A percentile compares a stretch with the other conserved stretches of the same genome.
Evolutionary conservation across 345 rosid species (phyloP).

Genomic region (Gossypium ekmanianum): DNA sequence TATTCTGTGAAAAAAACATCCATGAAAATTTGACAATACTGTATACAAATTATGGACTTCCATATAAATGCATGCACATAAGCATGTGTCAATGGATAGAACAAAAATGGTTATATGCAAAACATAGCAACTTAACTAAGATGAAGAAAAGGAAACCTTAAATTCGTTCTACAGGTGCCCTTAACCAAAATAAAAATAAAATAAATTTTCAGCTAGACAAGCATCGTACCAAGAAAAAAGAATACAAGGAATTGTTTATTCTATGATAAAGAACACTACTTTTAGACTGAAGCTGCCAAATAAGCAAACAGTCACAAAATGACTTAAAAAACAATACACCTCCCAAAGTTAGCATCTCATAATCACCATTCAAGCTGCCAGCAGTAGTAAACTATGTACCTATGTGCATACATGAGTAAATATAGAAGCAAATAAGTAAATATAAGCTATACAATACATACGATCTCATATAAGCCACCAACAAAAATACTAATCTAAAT

Average conservation of each 20-base stretch:
- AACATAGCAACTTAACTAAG: constrained; percentile 38
- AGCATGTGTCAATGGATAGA: neutral
- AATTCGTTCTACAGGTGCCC: constrained; percentile 24
- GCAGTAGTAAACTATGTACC: neutral
- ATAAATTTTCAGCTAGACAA: too few relatives aligned
- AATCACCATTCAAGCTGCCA: neutral
- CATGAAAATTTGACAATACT: neutral
- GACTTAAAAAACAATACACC: neutral
- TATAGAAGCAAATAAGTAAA: too few relatives aligned
- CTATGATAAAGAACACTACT: constrained; percentile 14
- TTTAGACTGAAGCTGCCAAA: constrained; percentile 37
- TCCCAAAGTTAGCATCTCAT: neutral
- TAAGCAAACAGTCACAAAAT: neutral
- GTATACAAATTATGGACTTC: neutral
- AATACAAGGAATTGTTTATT: too few relatives aligned
- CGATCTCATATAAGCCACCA: neutral
- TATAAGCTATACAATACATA: neutral
- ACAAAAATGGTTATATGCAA: neutral
- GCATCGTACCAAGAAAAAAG: too few relatives aligned
- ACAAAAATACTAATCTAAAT: neutral
- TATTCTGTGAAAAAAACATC: too few relatives aligned
- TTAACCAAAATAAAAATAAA: too few relatives aligned
- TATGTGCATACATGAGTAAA: neutral
- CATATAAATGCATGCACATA: neutral
- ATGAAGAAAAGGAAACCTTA: constrained; percentile 30